Conservation (phyloP, 2,329 filamentous ascomycete genomes). For the Colletotrichum noveboracense region DNA sequence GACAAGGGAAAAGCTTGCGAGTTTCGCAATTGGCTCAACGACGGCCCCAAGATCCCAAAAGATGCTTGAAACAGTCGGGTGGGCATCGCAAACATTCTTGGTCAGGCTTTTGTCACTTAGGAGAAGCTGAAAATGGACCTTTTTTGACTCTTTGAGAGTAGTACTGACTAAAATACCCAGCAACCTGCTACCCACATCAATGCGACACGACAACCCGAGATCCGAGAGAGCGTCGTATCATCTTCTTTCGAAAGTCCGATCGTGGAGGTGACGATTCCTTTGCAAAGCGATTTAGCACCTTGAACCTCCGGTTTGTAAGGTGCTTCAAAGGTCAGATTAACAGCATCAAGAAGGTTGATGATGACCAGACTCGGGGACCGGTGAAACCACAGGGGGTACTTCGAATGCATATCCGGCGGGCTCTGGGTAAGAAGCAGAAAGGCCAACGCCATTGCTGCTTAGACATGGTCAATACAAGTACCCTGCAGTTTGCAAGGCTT, state of each 20-base stretch:
- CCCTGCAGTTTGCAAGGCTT: not conserved
- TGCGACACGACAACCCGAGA: not conserved
- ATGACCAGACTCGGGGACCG: too few species aligned
- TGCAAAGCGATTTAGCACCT: not conserved
- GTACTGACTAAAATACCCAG: not conserved
- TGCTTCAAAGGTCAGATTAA: not conserved
- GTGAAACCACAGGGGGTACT: not conserved
- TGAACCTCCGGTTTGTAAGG: not conserved
- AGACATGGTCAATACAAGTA: not conserved
- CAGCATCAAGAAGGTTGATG: not conserved
- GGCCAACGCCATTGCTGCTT: not conserved
- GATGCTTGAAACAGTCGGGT: not conserved
- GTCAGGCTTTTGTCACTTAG: not conserved
- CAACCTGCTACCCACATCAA: not conserved
- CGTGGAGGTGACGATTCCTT: not conserved
- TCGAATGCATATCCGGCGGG: not conserved
- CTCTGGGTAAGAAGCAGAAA: not conserved
- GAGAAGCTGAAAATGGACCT: not conserved
- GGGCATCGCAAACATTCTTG: not conserved
- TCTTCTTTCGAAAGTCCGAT: not conserved
- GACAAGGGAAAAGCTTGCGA: not conserved
- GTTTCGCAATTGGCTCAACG: not conserved
- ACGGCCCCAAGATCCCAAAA: not conserved
- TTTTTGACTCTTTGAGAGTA: not conserved
- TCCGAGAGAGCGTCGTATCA: not conserved